Conservation (phyloP, 495 filamentous ascomycete species). For the Xanthoparmelia taractica region DNA sequence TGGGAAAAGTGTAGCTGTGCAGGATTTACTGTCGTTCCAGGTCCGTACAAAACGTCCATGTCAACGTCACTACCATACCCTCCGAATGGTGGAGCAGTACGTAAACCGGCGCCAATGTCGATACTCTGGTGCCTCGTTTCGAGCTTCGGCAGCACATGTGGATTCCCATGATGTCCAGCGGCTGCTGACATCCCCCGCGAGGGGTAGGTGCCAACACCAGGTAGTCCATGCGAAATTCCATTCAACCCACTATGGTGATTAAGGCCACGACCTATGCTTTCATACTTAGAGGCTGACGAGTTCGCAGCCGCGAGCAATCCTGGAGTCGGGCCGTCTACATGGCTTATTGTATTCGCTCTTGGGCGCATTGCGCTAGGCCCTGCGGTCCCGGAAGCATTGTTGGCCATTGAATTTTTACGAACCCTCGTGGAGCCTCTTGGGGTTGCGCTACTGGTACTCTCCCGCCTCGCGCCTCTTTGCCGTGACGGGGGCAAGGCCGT, state of each 20-base stretch:
- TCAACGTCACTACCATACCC: constrained; percentile 66
- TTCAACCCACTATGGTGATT: constrained; percentile 59
- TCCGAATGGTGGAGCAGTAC: constrained; percentile 70
- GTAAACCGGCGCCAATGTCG: constrained; percentile 55
- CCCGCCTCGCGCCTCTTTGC: constrained; percentile 68
- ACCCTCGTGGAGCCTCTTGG: constrained; percentile 59
- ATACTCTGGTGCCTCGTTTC: constrained; percentile 66
- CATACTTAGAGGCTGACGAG: constrained; percentile 44
- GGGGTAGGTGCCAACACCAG: constrained; percentile 53
- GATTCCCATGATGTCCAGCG: constrained; percentile 54
- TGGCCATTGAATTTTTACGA: constrained; percentile 86
- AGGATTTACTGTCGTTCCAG: constrained; percentile 79
- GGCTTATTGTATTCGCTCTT: constrained; percentile 92
- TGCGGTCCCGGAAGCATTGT: constrained; percentile 39
- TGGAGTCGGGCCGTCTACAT: constrained; percentile 73
- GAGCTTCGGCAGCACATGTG: constrained; percentile 69
- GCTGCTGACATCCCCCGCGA: constrained; percentile 66
- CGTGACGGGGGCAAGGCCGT: constrained; percentile 86
- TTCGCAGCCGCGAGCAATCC: constrained; percentile 60
- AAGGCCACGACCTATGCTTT: constrained; percentile 35
- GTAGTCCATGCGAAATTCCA: constrained; percentile 57
- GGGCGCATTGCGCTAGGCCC: constrained; percentile 65
- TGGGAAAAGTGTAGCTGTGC: constrained; percentile 90
- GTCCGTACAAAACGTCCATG: constrained; percentile 66
- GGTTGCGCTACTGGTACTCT: constrained; percentile 75